Percentiles rank a stretch among this genome's conserved stretches.
Evolutionary conservation across 1,139 yeast species (phyloP).

Genomic region (Trichomonascaceae sp.): DNA sequence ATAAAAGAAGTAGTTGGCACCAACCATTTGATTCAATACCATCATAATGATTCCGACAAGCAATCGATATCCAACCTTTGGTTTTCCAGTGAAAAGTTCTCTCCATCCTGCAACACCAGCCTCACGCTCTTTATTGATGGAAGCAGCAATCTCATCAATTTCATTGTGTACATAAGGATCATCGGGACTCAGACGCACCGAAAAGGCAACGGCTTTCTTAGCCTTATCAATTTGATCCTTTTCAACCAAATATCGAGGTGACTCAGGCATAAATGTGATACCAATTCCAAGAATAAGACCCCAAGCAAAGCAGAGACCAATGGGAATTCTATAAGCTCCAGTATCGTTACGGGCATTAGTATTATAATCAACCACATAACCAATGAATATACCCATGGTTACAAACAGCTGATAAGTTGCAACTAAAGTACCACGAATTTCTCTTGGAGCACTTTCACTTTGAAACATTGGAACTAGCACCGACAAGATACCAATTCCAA

Average conservation of each 20-base stretch:
- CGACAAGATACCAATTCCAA: slow-evolving; percentile 64
- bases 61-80: slow-evolving; percentile 60
- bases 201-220: slow-evolving; percentile 51
- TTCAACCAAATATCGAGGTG: slow-evolving; percentile 66
- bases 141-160: slow-evolving; percentile 54
- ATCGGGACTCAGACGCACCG: slow-evolving; percentile 56
- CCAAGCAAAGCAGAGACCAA: slow-evolving; percentile 44
- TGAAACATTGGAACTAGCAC: slow-evolving; percentile 63
- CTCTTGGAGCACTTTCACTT: slow-evolving; percentile 64
- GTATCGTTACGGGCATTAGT: slow-evolving; percentile 47
- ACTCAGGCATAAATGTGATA: slow-evolving; percentile 67
- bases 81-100: slow-evolving; percentile 60
- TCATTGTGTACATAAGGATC: slow-evolving; percentile 55
- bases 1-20: slow-evolving; percentile 77
- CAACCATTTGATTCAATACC: slow-evolving; percentile 71
- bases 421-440: slow-evolving; percentile 61
- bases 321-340: slow-evolving; percentile 61
- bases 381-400: slow-evolving; percentile 62
- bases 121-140: slow-evolving; percentile 54
- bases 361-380: slow-evolving; percentile 62
- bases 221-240: slow-evolving; percentile 53
- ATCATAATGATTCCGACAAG: slow-evolving; percentile 59
- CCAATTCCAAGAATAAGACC: slow-evolving; percentile 42
- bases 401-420: slow-evolving; percentile 63
- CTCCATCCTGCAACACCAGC: slow-evolving; percentile 68